Conservation (phyloP, 768 basidiomycete genomes). For the Collybia mongolica region DNA sequence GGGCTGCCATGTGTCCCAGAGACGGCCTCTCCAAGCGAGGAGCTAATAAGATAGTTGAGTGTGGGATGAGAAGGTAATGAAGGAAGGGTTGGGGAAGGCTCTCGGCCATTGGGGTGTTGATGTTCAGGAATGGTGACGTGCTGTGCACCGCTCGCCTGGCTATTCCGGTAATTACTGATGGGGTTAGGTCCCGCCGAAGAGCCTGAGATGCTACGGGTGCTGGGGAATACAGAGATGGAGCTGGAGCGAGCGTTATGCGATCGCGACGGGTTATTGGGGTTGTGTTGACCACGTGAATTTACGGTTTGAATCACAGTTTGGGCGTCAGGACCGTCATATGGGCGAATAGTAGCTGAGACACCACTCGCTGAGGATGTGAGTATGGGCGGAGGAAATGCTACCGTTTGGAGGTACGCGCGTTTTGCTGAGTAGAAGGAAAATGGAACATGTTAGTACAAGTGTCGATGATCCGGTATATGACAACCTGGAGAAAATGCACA, state of each 20-base stretch:
- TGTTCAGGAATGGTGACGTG: conserved; percentile 57
- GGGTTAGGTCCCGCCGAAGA: conserved; percentile 34
- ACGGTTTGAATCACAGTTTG: conserved; percentile 82
- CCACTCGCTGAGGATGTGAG: conserved; percentile 57
- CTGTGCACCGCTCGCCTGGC: conserved; percentile 30
- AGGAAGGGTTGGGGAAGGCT: conserved; percentile 82
- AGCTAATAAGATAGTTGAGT: conserved; percentile 80
- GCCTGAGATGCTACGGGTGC: conserved; percentile 43
- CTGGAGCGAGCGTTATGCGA: conserved; percentile 70
- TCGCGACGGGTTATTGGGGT: conserved; percentile 60
- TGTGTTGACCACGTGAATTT: conserved; percentile 68
- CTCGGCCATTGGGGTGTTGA: conserved; percentile 48
- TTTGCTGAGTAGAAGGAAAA: conserved; percentile 58
- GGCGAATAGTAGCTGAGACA: conserved; percentile 64
- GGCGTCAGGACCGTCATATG: conserved; percentile 95
- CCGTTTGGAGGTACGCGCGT: conserved; percentile 88
- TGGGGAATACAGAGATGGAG: conserved; percentile 64
- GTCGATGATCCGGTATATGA: no score
- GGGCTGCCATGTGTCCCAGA: conserved; percentile 35
- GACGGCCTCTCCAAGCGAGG: conserved; percentile 59
- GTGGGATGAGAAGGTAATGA: conserved; percentile 81
- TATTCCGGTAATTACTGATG: conserved; percentile 29
- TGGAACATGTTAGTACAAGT: neutral
- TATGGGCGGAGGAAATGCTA: conserved; percentile 78
- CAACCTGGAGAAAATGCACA: neutral